These are phyloP conservation scores for Lycium ferocissimum DNA, from an alignment of 257 asterid species.

Conservation along the genomic window DNA sequence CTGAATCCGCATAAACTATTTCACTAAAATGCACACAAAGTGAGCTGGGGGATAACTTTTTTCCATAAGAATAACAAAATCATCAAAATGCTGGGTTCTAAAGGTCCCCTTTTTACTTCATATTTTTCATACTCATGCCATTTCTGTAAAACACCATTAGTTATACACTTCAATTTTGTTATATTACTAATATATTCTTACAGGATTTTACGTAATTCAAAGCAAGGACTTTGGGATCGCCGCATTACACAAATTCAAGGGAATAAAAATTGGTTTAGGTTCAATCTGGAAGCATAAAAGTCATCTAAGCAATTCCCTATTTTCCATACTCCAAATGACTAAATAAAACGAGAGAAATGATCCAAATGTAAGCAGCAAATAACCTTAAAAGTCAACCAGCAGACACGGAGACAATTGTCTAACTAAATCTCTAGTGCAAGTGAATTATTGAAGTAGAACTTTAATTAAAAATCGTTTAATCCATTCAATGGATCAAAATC, in stretches of 20 bases:
- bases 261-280: conserved; percentile 4
- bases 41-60: not conserved
- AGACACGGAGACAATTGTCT: conserved; percentile 25
- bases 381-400: conserved; percentile 18
- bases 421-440: not conserved
- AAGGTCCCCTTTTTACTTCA: not conserved
- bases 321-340: conserved; percentile 17
- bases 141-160: not conserved
- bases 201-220: not conserved
- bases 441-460: not conserved
- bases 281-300: conserved; percentile 7
- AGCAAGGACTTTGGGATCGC: conserved; percentile 16
- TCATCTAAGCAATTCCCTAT: conserved; percentile 17
- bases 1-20: not conserved
- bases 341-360: not conserved
- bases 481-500: not conserved
- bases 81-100: conserved; percentile 18
- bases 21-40: not conserved
- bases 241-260: conserved; percentile 14
- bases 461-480: not conserved
- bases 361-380: not conserved
- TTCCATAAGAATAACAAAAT: not conserved
- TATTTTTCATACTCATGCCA: not conserved
- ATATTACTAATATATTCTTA: not conserved
- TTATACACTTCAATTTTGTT: not conserved